A percentile compares a stretch with the other conserved stretches of the same genome.
phyloP scores from a whole-genome alignment of 106 monocot genomes.

The Gastrodia elata region DNA sequence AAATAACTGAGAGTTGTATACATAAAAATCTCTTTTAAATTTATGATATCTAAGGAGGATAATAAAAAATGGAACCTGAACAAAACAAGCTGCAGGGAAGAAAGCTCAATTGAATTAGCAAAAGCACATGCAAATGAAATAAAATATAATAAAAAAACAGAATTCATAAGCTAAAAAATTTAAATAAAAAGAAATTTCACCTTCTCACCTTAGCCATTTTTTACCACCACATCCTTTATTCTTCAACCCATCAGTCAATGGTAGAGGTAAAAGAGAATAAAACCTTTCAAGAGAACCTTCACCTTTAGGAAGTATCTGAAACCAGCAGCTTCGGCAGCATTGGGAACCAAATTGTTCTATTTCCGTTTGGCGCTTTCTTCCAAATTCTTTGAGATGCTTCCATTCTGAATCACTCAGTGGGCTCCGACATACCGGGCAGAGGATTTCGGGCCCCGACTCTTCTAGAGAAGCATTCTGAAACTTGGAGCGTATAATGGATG shows the following conservation, averaged over 20 bases:
- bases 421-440: conserved; percentile 75
- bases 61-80: background rate
- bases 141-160: no score
- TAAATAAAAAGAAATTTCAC: background rate
- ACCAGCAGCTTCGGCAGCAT: conserved; percentile 76
- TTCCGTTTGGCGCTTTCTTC: conserved; percentile 11
- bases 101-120: background rate
- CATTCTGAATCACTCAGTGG: conserved; percentile 59
- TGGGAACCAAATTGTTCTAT: conserved; percentile 37
- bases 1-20: no score
- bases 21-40: no score
- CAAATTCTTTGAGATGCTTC: conserved; percentile 15
- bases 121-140: background rate
- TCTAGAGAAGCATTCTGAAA: conserved; percentile 31
- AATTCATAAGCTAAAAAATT: background rate
- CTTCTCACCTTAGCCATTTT: conserved; percentile 51
- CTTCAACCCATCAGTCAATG: conserved; percentile 33
- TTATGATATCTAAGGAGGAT: background rate
- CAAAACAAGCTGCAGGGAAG: background rate
- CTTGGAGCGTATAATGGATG: conserved; percentile 65
- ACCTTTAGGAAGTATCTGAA: conserved; percentile 73
- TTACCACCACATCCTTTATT: conserved; percentile 6
- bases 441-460: conserved; percentile 39
- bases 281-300: conserved; percentile 32
- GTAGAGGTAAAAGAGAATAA: conserved; percentile 50